Evolutionary conservation across 1,284 basidiomycete genomes (phyloP), one percentile per base, ranked within the genome.

Genomic region (Cryptococcus amylolentus): DNA sequence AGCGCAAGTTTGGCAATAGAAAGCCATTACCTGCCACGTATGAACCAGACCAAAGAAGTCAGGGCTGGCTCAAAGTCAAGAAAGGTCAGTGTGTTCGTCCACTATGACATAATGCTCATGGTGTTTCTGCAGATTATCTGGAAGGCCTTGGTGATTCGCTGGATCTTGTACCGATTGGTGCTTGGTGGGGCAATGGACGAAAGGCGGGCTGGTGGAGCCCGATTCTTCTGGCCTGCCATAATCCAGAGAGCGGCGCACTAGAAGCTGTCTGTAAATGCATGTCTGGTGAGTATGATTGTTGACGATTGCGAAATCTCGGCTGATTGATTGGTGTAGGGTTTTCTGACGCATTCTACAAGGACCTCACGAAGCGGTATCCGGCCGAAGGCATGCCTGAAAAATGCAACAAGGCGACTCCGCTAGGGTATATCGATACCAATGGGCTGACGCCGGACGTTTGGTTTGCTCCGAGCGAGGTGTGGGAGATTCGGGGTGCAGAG

Each of bases 141-240:
- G 72, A 78, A 61, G 73, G 77, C 47, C 68, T 82, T 14, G 83
- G 82, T 14, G 81, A 82, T 60, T 79, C 78, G 40, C 73, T 82
- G 31, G 81, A 82, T 58, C 72, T 82, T 49, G 82, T 89, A n/a
- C 88, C 88, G 3, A 82, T 89, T 57, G 89, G 86, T 39, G 89
- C 88, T 18, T 94, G 89, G 91, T 86, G 94, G 78, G 93, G 93
- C 44, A 88, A 87, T 74, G 93, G 93, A n/a, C 80, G 91, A 38
- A 97, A 96, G 77, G 88, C 86, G 9, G 83, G 84, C 28, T 96
- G 91, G 91, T 97, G 92, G 91, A 88, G 86, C 61, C 93, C 93
- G 0, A 86, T 96, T 65, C 80, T 97, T 13, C 82, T 96, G 35
- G 92, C 88, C 9, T 76, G 88, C 50, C 88, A 90, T 81, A 87